Evolutionary conservation across 164 flowering plant genomes (phyloP), one percentile per base, ranked within the genome.

Genomic region (Taxillus chinensis): DNA sequence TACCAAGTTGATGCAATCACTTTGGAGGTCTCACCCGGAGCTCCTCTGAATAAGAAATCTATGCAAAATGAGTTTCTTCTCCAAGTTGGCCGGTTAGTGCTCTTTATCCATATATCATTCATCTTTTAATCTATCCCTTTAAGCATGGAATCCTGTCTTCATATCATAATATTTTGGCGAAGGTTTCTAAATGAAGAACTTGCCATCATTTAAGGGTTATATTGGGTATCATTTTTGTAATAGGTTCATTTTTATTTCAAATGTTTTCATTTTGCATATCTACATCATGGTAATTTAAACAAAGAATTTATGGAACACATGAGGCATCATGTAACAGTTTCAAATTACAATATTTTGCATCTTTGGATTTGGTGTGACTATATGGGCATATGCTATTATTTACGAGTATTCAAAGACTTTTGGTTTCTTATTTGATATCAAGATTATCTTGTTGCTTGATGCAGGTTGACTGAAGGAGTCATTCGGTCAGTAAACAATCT

Each of bases 401-500:
- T 8, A 43, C 45, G 13, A 4, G 13, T 48, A 45, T 63, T 27
- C 52, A 37, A 39, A 27, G 39, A 9, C 2, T 12, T 16, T 41
- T 8, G 13, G n/a, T 56, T 1, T 2, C 15, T 45, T 13, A 39
- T 46, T 38, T 41, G 58, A 49, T 45, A 15, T 52, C 49, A 50
- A 65, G 45, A 39, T 58, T 48, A 40, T n/a, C 16, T 3, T 40
- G 11, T 67, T 63, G 17, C 3, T 54, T 63, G 54, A 53, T 79
- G 79, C 88, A 93, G 99, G 80, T 80, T 93, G 78, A 73, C 89
- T 73, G 99, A 93, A 77, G 95, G 96, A 71, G 82, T 85, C 38
- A 60, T 90, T 15, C 80, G 97, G 10, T 89, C 97, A 45, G 84
- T 90, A 61, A 93, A 91, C 76, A 93, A 93, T 67, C 96, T 93